Evolutionary conservation across 2,329 filamentous ascomycete species (phyloP).

Genomic region (Cladophialophora bantiana): DNA sequence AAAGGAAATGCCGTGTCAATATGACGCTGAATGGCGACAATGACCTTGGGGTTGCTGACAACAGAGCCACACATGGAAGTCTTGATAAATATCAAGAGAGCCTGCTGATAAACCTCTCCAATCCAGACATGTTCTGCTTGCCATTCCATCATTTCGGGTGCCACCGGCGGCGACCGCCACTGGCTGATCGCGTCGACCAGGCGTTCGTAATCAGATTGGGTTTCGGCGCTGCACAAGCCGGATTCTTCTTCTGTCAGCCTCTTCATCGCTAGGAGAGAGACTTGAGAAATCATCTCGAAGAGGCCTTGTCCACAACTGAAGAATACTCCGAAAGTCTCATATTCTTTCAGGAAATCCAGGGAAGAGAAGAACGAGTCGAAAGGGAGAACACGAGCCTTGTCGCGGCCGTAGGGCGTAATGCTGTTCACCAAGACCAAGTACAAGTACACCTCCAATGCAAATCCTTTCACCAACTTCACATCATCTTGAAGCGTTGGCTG

Average conservation of each 20-base stretch:
- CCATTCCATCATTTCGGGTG: conserved; percentile 19
- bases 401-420: conserved; percentile 32
- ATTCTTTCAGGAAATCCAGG: conserved; percentile 23
- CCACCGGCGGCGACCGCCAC: conserved; percentile 23
- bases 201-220: not conserved
- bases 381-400: conserved; percentile 17
- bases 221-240: conserved; percentile 1
- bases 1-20: conserved; percentile 15
- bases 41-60: conserved; percentile 24
- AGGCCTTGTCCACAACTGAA: conserved; percentile 31
- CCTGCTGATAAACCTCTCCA: conserved; percentile 28
- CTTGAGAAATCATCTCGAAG: conserved; percentile 33
- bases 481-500: conserved; percentile 9
- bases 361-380: conserved; percentile 25
- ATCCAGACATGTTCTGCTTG: conserved; percentile 13
- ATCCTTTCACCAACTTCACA: conserved; percentile 27
- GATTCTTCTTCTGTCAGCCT: conserved; percentile 21
- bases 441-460: conserved; percentile 34
- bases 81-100: conserved; percentile 26
- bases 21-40: conserved; percentile 25
- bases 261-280: conserved; percentile 28
- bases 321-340: conserved; percentile 31
- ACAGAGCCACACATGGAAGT: conserved; percentile 26
- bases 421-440: conserved; percentile 32
- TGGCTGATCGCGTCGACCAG: conserved; percentile 12